phyloP scores from a whole-genome alignment of 1,139 yeast species.

The Blastobotrys malaysiensis region DNA sequence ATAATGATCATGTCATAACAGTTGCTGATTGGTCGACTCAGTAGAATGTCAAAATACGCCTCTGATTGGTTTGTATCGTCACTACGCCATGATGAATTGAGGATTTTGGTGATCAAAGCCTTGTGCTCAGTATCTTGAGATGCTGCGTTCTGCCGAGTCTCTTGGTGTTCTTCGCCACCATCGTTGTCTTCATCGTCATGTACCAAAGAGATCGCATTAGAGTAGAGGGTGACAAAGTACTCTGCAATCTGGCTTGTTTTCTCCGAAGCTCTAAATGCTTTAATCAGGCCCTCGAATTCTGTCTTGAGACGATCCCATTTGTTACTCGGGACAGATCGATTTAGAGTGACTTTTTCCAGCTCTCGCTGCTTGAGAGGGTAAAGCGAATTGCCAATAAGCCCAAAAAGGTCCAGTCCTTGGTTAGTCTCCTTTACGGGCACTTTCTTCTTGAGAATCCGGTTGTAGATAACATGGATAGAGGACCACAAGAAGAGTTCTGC shows the following conservation, averaged over 20 bases:
- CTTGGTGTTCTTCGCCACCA: neutral
- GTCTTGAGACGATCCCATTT: neutral
- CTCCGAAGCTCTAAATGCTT: neutral
- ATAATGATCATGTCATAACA: constrained; percentile 9
- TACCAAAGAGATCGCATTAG: neutral
- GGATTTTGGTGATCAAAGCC: neutral
- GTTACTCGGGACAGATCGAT: neutral
- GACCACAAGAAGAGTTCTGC: constrained; percentile 7
- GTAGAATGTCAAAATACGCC: neutral
- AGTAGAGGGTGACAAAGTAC: neutral
- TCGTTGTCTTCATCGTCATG: neutral
- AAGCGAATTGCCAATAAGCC: constrained; percentile 5
- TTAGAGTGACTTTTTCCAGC: neutral
- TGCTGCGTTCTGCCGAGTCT: neutral
- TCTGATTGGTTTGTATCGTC: neutral
- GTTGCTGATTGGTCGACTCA: constrained; percentile 3
- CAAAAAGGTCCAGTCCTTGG: constrained; percentile 7
- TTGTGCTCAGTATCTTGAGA: neutral
- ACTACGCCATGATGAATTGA: neutral
- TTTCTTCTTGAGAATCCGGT: constrained; percentile 2
- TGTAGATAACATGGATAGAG: constrained; percentile 2
- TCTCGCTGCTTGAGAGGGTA: constrained; percentile 4
- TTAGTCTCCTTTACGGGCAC: constrained; percentile 4
- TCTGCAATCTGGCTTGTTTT: too few species aligned
- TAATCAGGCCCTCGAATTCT: neutral